phyloP scores from a whole-genome alignment of 768 basidiomycete genomes.

The Fomitopsis pulvina region DNA sequence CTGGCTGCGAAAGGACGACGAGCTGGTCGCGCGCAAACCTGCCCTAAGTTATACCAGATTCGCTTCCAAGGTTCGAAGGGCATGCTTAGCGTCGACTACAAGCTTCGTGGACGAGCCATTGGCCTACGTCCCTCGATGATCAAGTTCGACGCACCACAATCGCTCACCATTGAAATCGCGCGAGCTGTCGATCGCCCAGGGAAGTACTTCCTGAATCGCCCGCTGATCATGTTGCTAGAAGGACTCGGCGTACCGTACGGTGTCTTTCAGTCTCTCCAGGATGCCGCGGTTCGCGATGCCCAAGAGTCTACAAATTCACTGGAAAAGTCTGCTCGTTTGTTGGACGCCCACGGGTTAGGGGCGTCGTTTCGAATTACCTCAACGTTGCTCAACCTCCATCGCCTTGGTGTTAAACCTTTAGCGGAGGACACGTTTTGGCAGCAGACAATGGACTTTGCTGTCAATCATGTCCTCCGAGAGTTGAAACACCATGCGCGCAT shows the following conservation, averaged over 20 bases:
- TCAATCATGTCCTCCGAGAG: constrained; percentile 58
- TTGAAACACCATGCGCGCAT: constrained; percentile 63
- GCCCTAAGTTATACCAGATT: constrained; percentile 51
- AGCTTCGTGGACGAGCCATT: constrained; percentile 40
- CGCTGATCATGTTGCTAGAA: constrained; percentile 61
- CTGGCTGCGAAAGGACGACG: constrained; percentile 33
- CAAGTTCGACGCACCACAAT: constrained; percentile 52
- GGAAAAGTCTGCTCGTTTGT: constrained; percentile 36
- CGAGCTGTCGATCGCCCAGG: constrained; percentile 55
- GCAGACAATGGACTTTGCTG: constrained; percentile 44
- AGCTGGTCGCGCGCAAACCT: constrained; percentile 26
- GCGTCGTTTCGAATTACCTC: constrained; percentile 49
- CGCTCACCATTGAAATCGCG: constrained; percentile 54
- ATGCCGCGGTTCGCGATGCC: constrained; percentile 42
- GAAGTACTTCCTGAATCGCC: constrained; percentile 51
- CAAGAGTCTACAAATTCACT: constrained; percentile 36
- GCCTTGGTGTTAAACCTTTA: constrained; percentile 35
- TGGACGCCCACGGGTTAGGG: constrained; percentile 55
- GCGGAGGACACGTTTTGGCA: constrained; percentile 40
- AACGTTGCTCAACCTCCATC: constrained; percentile 41
- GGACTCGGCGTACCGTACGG: constrained; percentile 50
- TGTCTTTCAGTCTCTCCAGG: constrained; percentile 49
- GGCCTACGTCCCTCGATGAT: constrained; percentile 56
- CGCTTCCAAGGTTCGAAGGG: constrained; percentile 63
- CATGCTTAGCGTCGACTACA: constrained; percentile 54